A percentile compares a stretch with the other conserved stretches of the same genome.
Conservation (phyloP, 805 yeast species). For the Candida michaelii region DNA sequence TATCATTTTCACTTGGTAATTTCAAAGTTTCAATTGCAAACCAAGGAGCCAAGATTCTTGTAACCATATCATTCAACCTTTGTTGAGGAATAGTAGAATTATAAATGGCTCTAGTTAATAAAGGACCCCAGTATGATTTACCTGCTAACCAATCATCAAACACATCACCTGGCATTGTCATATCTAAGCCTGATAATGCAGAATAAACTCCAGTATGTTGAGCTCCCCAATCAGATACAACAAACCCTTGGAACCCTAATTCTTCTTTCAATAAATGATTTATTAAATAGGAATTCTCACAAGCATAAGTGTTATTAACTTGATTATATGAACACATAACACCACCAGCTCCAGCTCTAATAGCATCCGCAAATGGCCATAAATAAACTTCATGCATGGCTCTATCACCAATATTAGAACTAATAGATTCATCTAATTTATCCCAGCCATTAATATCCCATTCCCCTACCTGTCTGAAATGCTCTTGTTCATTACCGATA, state of each 20-base stretch:
- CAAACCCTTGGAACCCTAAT: conserved; percentile 65
- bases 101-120: conserved; percentile 52
- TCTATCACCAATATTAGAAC: conserved; percentile 58
- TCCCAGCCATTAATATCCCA: conserved; percentile 49
- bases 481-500: conserved; percentile 64
- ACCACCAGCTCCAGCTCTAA: conserved; percentile 59
- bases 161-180: conserved; percentile 64
- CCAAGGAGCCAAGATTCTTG: conserved; percentile 57
- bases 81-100: conserved; percentile 54
- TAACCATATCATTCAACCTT: conserved; percentile 62
- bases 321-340: conserved; percentile 63
- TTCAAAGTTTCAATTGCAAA: conserved; percentile 41
- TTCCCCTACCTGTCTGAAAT: conserved; percentile 53
- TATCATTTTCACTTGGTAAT: conserved; percentile 40
- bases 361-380: conserved; percentile 68
- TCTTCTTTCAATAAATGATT: conserved; percentile 59
- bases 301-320: conserved; percentile 56
- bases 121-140: conserved; percentile 57
- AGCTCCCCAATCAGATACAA: conserved; percentile 69
- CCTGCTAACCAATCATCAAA: conserved; percentile 55
- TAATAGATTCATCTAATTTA: conserved; percentile 40
- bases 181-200: conserved; percentile 59
- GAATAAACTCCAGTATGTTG: conserved; percentile 57
- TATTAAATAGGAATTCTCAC: conserved; percentile 57
- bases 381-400: conserved; percentile 61